Evolutionary conservation across 2,329 filamentous ascomycete species (phyloP), one percentile per base, ranked within the genome.

Genomic region (Dendrostoma leiphaemia): DNA sequence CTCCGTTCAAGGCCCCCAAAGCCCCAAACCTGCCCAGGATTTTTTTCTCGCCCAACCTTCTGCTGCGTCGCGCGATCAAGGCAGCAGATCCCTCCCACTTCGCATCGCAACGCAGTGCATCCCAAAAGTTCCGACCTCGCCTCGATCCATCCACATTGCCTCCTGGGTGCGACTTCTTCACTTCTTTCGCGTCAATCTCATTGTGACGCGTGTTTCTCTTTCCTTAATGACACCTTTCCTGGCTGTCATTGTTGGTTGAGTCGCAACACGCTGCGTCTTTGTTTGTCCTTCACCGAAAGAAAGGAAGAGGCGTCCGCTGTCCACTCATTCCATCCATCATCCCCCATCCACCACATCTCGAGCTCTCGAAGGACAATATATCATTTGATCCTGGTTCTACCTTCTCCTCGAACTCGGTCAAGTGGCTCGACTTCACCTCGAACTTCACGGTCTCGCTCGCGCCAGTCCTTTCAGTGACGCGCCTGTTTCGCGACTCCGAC

Each of bases 191-290:
- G 44, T 41, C 48, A 41, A 48, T 46, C 40, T 37, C 26, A 45
- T 43, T 46, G 45, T 34, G 26, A 48, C 48, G 31, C 48, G 48
- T 45, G 26, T 54, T 37, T 32, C 12, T 48, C 45, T 43, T 48
- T 17, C 19, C 26, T 37, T 31, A 37, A 46, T 37, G 38, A 47
- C 35, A 23, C 21, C 52, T 55, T 48, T 51, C 48, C 48, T 55
- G 53, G 45, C 47, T 48, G 56, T 45, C 53, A 48, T 55, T 46
- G 48, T 52, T 48, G 41, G 48, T 48, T 44, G 48, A 48, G 29
- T 37, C 37, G 48, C 48, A 24, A 58, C 56, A 53, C 56, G 52
- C 51, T 55, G 48, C 56, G 52, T 41, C 52, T 58, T 55, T 58
- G 56, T 58, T 58, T 44, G 40, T 57, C 19, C 48, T 48, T 26